Percentiles rank a stretch among this genome's conserved stretches.
Conservation (phyloP, 345 rosid genomes). For the Raphanus raphanistrum region DNA sequence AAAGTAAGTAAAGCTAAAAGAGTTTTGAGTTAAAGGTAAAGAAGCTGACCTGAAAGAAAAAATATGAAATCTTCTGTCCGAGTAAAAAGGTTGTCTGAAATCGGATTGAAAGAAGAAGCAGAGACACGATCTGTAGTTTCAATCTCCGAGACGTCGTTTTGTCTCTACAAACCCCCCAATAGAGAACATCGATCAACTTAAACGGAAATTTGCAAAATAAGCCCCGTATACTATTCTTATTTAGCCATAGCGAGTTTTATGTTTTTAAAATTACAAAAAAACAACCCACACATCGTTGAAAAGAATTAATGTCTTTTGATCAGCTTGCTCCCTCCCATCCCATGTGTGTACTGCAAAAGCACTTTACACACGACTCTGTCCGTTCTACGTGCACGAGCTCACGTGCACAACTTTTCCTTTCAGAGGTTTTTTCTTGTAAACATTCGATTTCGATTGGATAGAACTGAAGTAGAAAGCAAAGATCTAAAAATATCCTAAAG, state of each 20-base stretch:
- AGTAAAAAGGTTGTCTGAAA: slow-evolving; percentile 37
- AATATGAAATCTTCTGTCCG: slow-evolving; percentile 24
- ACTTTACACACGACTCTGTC: not conserved
- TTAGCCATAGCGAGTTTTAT: not conserved
- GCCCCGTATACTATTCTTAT: not conserved
- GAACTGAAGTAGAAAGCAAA: not conserved
- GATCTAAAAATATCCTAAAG: not conserved
- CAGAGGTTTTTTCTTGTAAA: not conserved
- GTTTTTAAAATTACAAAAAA: not conserved
- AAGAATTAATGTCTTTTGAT: not conserved
- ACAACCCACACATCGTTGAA: not conserved
- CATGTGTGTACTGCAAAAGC: not conserved
- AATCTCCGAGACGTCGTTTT: slow-evolving; percentile 40
- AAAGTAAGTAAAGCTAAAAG: not conserved
- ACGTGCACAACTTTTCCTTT: not conserved
- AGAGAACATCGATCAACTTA: slow-evolving; percentile 24
- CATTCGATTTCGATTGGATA: not conserved
- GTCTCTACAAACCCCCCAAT: slow-evolving; percentile 33
- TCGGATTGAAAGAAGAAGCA: slow-evolving; percentile 32
- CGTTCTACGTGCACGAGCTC: not conserved
- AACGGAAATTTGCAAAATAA: not conserved
- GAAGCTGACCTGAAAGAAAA: slow-evolving; percentile 32
- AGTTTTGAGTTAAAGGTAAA: slow-evolving; percentile 14
- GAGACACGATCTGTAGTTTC: slow-evolving; percentile 38
- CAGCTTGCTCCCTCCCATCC: not conserved